These are phyloP conservation scores for Xylaria hypoxylon DNA, from an alignment of 2,329 filamentous ascomycete species.

Conservation along the genomic window DNA sequence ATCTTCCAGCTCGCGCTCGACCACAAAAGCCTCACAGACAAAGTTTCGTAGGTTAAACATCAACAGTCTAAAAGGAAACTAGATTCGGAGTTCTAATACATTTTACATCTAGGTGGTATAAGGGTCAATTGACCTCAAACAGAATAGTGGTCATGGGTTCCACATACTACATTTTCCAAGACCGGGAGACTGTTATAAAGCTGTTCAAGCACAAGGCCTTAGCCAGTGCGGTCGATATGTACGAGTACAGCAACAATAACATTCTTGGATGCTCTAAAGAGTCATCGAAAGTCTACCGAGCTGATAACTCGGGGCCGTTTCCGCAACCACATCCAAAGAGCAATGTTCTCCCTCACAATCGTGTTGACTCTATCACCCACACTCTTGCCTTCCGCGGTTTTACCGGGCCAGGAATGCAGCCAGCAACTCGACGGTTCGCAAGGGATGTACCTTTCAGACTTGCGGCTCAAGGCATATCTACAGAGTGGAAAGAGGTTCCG, in stretches of 20 bases:
- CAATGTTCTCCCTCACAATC: slow-evolving; percentile 33
- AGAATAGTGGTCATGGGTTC: slow-evolving; percentile 35
- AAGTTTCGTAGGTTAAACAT: slow-evolving; percentile 32
- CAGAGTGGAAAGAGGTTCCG: slow-evolving; percentile 34
- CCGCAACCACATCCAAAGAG: slow-evolving; percentile 34
- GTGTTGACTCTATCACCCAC: slow-evolving; percentile 39
- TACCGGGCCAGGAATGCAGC: slow-evolving; percentile 37
- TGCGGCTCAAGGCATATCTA: slow-evolving; percentile 25
- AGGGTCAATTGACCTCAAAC: slow-evolving; percentile 33
- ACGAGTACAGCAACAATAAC: slow-evolving; percentile 34
- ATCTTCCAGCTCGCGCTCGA: slow-evolving; percentile 29
- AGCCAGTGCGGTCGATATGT: slow-evolving; percentile 37
- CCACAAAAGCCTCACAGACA: slow-evolving; percentile 29
- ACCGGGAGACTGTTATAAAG: slow-evolving; percentile 36
- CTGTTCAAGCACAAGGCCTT: slow-evolving; percentile 34
- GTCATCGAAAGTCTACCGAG: slow-evolving; percentile 33
- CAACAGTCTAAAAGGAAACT: neutral
- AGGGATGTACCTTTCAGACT: slow-evolving; percentile 27
- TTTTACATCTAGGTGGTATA: slow-evolving; percentile 31
- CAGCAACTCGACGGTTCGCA: slow-evolving; percentile 30
- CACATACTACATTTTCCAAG: slow-evolving; percentile 38
- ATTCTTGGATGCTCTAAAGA: slow-evolving; percentile 37
- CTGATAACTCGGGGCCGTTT: slow-evolving; percentile 40
- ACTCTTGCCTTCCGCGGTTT: slow-evolving; percentile 31
- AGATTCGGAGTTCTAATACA: slow-evolving; percentile 1